These are phyloP conservation scores for Cystobasidium ongulense DNA, from an alignment of 768 basidiomycete genomes.

Conservation along the genomic window DNA sequence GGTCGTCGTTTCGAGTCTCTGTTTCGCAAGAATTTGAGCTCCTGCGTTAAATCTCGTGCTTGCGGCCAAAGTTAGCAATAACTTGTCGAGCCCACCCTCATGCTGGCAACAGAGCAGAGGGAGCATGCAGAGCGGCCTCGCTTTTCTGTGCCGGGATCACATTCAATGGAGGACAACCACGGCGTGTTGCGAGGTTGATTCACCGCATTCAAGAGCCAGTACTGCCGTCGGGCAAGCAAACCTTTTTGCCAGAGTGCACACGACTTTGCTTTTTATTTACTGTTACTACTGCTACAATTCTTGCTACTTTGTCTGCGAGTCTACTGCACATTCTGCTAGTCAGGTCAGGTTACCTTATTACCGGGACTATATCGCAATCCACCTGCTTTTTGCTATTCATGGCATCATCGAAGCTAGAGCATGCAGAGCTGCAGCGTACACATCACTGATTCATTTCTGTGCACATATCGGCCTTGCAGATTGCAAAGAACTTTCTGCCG, in stretches of 20 bases:
- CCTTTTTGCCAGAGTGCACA: too few relatives aligned
- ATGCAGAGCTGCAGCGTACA: neutral
- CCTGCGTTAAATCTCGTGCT: conserved; percentile 24
- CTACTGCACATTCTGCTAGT: neutral
- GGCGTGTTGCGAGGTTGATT: conserved; percentile 17
- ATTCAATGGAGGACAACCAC: neutral
- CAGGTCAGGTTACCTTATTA: too few relatives aligned
- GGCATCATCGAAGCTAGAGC: neutral
- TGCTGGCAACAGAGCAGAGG: conserved; percentile 32
- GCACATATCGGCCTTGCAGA: too few relatives aligned
- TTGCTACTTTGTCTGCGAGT: neutral
- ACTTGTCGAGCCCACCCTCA: conserved; percentile 7
- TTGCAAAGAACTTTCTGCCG: too few relatives aligned
- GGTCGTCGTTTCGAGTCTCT: conserved; percentile 28
- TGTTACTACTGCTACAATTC: neutral
- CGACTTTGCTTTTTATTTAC: neutral
- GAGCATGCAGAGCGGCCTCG: conserved; percentile 19
- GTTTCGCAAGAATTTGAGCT: conserved; percentile 27
- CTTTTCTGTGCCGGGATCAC: conserved; percentile 23
- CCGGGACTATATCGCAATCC: too few relatives aligned
- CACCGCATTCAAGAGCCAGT: conserved; percentile 21
- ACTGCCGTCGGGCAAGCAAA: conserved; percentile 20
- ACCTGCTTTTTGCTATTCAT: neutral
- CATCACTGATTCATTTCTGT: too few relatives aligned
- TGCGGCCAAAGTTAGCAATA: neutral